Conservation (phyloP, 2,329 filamentous ascomycete genomes). For the Gliomastix tumulicola region DNA sequence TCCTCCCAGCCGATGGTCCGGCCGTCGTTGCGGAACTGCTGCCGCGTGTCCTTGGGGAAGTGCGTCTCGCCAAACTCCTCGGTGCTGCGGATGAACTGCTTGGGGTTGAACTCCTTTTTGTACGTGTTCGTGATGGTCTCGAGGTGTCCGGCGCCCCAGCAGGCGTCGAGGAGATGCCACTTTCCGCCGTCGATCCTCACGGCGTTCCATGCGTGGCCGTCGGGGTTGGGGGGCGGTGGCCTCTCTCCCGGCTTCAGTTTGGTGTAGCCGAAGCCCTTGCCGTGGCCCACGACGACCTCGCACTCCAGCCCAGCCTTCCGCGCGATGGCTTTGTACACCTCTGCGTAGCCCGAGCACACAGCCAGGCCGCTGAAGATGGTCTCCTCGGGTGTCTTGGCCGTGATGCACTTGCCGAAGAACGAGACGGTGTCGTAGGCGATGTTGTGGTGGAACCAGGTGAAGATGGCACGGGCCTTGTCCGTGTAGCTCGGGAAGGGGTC, state of each 20-base stretch:
- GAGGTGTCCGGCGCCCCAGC: constrained; percentile 83
- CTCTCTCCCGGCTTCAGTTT: constrained; percentile 56
- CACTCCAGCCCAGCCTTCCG: constrained; percentile 73
- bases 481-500: constrained; percentile 72
- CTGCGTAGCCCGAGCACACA: constrained; percentile 89
- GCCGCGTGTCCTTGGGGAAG: constrained; percentile 60
- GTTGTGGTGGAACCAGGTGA: constrained; percentile 94
- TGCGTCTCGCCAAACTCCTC: constrained; percentile 76
- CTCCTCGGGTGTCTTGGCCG: constrained; percentile 60
- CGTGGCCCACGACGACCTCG: constrained; percentile 68
- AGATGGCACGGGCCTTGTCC: constrained; percentile 88
- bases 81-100: constrained; percentile 56
- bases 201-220: constrained; percentile 86
- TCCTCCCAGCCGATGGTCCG: constrained; percentile 68
- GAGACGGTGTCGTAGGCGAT: constrained; percentile 74
- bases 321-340: constrained; percentile 73
- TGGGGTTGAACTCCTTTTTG: constrained; percentile 59
- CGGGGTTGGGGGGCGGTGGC: constrained; percentile 54
- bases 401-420: constrained; percentile 69
- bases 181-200: constrained; percentile 78
- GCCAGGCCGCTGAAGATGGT: constrained; percentile 73
- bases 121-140: constrained; percentile 47
- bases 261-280: constrained; percentile 76
- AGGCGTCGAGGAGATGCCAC: constrained; percentile 89
- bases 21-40: constrained; percentile 73